Conservation (phyloP, 306 rosid species). For the cucumber (Cucumis sativus) region Cucumber_9930_V3 NC_026655.2:25043501-25044000, state of each 20-base stretch:
- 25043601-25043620: constrained; percentile 10
- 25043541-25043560: neutral
- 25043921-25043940: constrained; percentile 93
- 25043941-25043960: constrained; percentile 78
- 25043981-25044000: neutral
- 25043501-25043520: neutral
- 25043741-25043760: constrained; percentile 5
- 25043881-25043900: constrained; percentile 98
- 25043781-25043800: neutral
- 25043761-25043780: constrained; percentile 8
- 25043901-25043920: constrained; percentile 91
- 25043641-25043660: constrained; percentile 62
- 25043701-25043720: constrained; percentile 74
- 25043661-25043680: constrained; percentile 74
- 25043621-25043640: constrained; percentile 33
- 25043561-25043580: neutral
- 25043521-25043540: neutral
- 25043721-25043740: constrained; percentile 85
- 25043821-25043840: neutral
- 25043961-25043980: constrained; percentile 6
- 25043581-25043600: neutral
- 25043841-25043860: neutral
- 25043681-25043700: constrained; percentile 60
- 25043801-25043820: neutral
- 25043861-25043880: constrained; percentile 20